Percentiles rank a stretch among this genome's conserved stretches.
phyloP scores from a whole-genome alignment of 2,329 filamentous ascomycete genomes.

The Fusarium miscanthi region DNA sequence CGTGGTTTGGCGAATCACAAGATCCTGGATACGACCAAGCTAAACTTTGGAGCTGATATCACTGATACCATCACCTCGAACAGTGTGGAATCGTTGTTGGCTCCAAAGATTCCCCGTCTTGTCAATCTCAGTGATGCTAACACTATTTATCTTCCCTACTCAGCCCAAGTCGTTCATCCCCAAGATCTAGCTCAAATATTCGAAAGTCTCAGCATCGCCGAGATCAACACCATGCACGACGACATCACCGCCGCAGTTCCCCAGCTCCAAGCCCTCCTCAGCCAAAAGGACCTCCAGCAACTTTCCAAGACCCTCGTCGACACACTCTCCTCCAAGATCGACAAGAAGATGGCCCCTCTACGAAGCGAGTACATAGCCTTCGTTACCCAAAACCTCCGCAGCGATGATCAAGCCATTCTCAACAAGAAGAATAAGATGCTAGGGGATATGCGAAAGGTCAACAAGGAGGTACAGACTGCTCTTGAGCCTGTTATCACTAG shows the following conservation, averaged over 20 bases:
- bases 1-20: neutral
- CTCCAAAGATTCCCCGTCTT: neutral
- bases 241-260: conserved; percentile 11
- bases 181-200: neutral
- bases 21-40: neutral
- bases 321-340: conserved; percentile 9
- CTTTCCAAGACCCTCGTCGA: conserved; percentile 1
- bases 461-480: neutral
- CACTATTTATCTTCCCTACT: conserved; percentile 3
- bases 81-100: neutral
- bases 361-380: neutral
- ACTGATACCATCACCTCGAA: neutral
- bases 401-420: neutral
- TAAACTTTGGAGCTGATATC: conserved; percentile 7
- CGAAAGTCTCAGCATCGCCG: neutral
- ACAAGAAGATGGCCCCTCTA: neutral
- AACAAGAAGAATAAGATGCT: conserved; percentile 18
- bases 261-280: conserved; percentile 5
- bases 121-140: conserved; percentile 1
- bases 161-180: neutral
- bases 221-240: conserved; percentile 3
- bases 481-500: conserved; percentile 8
- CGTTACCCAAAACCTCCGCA: neutral
- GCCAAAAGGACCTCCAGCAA: conserved; percentile 2
- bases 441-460: neutral